These are phyloP conservation scores for Casuarina equisetifolia DNA, from an alignment of 306 rosid species.

Conservation along the genomic window DNA sequence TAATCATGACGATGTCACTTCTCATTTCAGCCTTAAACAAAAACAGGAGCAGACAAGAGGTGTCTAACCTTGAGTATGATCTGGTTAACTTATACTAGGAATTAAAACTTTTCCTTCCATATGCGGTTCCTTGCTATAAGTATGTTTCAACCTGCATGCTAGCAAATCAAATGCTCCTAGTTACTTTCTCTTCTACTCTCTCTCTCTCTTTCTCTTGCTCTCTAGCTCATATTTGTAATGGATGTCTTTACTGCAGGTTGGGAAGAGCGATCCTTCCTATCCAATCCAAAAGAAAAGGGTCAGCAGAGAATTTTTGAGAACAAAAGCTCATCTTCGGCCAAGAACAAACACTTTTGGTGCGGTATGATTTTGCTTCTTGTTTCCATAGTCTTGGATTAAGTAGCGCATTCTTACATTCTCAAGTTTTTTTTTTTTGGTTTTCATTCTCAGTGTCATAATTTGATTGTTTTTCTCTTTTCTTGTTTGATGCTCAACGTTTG, in stretches of 20 bases:
- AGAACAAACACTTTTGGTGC: conserved; percentile 98
- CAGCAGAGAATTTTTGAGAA: conserved; percentile 88
- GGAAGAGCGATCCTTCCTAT: conserved; percentile 85
- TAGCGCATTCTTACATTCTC: conserved; percentile 13
- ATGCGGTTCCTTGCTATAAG: neutral
- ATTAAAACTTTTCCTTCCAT: no score
- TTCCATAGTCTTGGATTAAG: conserved; percentile 9
- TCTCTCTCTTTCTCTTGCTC: no score
- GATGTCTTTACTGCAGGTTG: conserved; percentile 51
- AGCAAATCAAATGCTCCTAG: conserved; percentile 21
- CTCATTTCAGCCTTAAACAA: neutral
- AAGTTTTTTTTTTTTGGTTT: conserved; percentile 19
- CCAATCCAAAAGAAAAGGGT: conserved; percentile 95
- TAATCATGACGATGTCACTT: neutral
- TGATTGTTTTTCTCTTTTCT: neutral
- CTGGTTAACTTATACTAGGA: neutral
- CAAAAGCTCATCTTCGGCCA: conserved; percentile 93
- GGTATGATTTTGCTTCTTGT: conserved; percentile 52
- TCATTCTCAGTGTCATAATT: neutral
- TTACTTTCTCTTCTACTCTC: conserved; percentile 9
- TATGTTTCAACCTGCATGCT: neutral
- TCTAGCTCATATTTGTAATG: neutral
- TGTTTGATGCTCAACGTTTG: conserved; percentile 20
- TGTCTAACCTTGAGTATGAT: neutral
- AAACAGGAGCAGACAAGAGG: neutral